Conservation (phyloP, 2,329 filamentous ascomycete species). For the Monosporascus sp. region DNA sequence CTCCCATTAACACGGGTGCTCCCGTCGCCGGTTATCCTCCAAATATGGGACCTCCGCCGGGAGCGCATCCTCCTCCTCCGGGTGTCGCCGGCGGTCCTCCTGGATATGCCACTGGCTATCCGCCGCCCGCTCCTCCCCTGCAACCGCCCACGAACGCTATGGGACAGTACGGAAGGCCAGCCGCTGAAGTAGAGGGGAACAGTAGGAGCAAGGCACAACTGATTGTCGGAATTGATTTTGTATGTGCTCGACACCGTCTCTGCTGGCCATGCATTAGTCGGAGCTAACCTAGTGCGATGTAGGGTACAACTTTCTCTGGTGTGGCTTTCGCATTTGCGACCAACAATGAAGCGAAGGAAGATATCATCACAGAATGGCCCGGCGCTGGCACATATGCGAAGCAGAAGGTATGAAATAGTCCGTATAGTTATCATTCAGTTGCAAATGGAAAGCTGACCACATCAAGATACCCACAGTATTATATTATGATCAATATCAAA, state of each 20-base stretch:
- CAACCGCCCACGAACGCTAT: constrained; percentile 32
- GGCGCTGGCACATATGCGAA: constrained; percentile 96
- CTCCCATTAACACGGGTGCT: constrained; percentile 62
- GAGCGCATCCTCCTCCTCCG: constrained; percentile 34
- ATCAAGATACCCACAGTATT: constrained; percentile 92
- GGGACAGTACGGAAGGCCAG: constrained; percentile 41
- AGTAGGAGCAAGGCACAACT: constrained; percentile 92
- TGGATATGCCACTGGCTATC: constrained; percentile 45
- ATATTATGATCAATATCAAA: constrained; percentile 99
- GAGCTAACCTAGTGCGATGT: constrained; percentile 18
- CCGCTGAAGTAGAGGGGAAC: constrained; percentile 78
- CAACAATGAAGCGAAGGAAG: constrained; percentile 95
- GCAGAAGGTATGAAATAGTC: constrained; percentile 69
- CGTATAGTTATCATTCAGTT: not conserved
- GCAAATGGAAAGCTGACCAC: constrained; percentile 13
- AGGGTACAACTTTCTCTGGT: constrained; percentile 97
- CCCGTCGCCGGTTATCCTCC: constrained; percentile 57
- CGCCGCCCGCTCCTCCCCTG: constrained; percentile 36
- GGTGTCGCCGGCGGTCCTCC: constrained; percentile 39
- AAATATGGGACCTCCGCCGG: constrained; percentile 40
- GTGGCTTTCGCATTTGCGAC: constrained; percentile 96
- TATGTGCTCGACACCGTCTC: constrained; percentile 39
- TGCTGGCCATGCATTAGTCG: not conserved
- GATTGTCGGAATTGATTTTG: constrained; percentile 98
- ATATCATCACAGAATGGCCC: constrained; percentile 99